Evolutionary conservation across 2,329 filamentous ascomycete genomes (phyloP).

Genomic region (Aureobasidium sp.): DNA sequence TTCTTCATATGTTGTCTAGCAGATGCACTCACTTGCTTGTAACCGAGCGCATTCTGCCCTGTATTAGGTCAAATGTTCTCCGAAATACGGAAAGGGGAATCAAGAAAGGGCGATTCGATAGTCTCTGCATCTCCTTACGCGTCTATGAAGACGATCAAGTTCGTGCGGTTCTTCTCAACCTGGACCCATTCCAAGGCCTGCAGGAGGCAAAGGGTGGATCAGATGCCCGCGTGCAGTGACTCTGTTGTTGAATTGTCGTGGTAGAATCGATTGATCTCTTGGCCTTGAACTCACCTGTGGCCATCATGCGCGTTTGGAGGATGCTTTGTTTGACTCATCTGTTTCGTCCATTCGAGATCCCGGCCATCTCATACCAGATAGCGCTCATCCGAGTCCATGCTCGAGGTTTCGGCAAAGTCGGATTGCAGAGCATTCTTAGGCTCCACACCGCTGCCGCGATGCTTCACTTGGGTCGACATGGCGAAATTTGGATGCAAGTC

Average conservation of each 20-base stretch:
- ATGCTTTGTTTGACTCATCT: slow-evolving; percentile 14
- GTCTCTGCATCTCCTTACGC: slow-evolving; percentile 33
- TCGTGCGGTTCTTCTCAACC: slow-evolving; percentile 32
- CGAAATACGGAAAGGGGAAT: slow-evolving; percentile 8
- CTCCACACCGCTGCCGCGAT: slow-evolving; percentile 14
- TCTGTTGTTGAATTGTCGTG: slow-evolving; percentile 14
- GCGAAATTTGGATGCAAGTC: neutral
- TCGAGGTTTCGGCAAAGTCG: slow-evolving; percentile 24
- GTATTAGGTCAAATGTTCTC: slow-evolving; percentile 15
- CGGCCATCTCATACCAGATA: slow-evolving; percentile 26
- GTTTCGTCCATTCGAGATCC: slow-evolving; percentile 16
- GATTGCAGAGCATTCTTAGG: slow-evolving; percentile 26
- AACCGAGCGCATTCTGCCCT: slow-evolving; percentile 41
- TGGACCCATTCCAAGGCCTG: slow-evolving; percentile 16
- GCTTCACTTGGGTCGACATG: slow-evolving; percentile 5
- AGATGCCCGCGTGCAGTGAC: slow-evolving; percentile 32
- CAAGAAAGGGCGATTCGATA: slow-evolving; percentile 17
- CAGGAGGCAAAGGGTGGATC: neutral
- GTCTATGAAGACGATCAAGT: slow-evolving; percentile 32
- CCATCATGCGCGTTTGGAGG: slow-evolving; percentile 12
- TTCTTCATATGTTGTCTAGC: neutral
- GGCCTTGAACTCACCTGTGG: slow-evolving; percentile 22
- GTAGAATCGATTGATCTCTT: slow-evolving; percentile 5
- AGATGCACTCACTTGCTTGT: slow-evolving; percentile 42
- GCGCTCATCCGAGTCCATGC: slow-evolving; percentile 28